Evolutionary conservation across 257 asterid species (phyloP), one percentile per base, ranked within the genome.

Genomic region (Primulina tabacum): DNA sequence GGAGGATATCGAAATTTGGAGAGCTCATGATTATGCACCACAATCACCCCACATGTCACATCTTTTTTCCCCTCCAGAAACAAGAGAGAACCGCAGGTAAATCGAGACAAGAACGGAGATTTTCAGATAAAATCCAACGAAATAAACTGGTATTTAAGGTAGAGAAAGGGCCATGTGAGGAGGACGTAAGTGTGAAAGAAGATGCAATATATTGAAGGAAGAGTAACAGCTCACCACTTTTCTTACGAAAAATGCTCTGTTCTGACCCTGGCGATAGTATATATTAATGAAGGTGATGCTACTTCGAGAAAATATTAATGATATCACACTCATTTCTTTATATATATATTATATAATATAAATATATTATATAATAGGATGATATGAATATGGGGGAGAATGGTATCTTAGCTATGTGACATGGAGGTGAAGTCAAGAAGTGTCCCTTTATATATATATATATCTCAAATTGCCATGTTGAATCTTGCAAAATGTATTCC

Each of bases 171-270:
- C 86, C 89, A 85, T 78, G 85, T 78, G 91, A 79, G 55, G 64
- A 28, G 71, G 60, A 74, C 38, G 68, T 60, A 69, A 24, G 50
- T 58, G 29, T 47, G 38, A 74, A 16, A 62, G 16, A 62, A 61
- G 30, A 12, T 26, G 29, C 68, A 32, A 18, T 8, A 20, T 38
- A 50, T 35, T 7, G 53, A 59, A 34, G n/a, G 21, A 40, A 72
- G 71, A 50, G 53, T 71, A 78, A 85, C 89, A 84, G 87, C 88
- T 88, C 90, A 83, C 74, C 86, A 78, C 77, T 84, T 72, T 78
- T 68, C 78, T 73, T 66, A 81, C 84, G 8, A 82, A 82, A 82
- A 82, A 81, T 85, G 75, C 88, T 78, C 72, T 76, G 78, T 82
- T 68, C 84, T 80, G 87, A 77, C 80, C 62, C 59, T 57, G 68